Conservation (phyloP, 345 rosid genomes). For the Gossypium arboreum region DNA sequence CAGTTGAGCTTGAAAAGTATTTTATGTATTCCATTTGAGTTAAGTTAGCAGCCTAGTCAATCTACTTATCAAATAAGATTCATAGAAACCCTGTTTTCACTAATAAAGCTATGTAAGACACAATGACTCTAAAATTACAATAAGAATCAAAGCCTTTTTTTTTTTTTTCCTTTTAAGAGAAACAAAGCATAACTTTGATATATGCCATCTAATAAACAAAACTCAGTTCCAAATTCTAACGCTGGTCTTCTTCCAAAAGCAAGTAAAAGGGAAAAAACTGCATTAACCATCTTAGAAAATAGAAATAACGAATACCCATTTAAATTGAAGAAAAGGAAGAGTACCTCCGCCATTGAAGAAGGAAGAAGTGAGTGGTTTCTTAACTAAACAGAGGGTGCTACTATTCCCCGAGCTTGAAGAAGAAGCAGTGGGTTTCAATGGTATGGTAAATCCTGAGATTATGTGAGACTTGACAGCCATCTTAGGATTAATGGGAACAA, state of each 20-base stretch:
- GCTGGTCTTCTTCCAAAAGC: background rate
- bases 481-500: background rate
- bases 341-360: constrained; percentile 48
- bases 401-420: constrained; percentile 30
- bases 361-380: constrained; percentile 34
- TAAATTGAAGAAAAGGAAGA: background rate
- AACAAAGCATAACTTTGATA: background rate
- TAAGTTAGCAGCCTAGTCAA: background rate
- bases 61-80: background rate
- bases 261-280: background rate
- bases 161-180: no score
- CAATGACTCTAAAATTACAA: constrained; percentile 2
- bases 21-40: background rate
- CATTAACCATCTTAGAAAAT: background rate
- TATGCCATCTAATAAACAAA: background rate
- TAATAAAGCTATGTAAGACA: background rate
- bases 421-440: constrained; percentile 25
- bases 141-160: background rate
- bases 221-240: background rate
- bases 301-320: background rate
- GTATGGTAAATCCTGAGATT: constrained; percentile 36
- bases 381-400: constrained; percentile 23
- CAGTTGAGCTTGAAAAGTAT: background rate
- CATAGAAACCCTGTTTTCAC: background rate
- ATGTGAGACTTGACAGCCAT: constrained; percentile 37